Evolutionary conservation across 2,329 filamentous ascomycete species (phyloP).

Genomic region (Polytolypa hystricis): DNA sequence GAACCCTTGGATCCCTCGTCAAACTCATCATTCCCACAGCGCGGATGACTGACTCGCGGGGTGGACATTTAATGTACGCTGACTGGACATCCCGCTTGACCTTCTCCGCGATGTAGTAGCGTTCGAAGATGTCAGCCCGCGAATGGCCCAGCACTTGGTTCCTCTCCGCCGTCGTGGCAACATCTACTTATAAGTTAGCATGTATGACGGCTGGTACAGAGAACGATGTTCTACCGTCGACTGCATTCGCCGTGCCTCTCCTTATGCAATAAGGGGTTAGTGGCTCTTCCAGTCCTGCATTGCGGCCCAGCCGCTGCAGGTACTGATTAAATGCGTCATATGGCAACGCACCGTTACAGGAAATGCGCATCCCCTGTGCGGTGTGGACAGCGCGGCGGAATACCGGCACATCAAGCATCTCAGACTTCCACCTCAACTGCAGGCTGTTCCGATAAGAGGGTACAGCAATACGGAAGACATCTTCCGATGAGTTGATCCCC

Average conservation of each 20-base stretch:
- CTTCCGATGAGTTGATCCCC: not conserved
- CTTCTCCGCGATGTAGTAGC: conserved; percentile 4
- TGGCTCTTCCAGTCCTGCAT: conserved; percentile 13
- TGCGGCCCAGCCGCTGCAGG: conserved; percentile 11
- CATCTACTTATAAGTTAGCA: conserved; percentile 8
- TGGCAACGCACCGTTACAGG: not conserved
- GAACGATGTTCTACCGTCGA: conserved; percentile 15
- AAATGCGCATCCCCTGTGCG: not conserved
- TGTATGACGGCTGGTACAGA: no score
- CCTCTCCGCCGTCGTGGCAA: conserved; percentile 9
- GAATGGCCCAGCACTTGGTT: conserved; percentile 15
- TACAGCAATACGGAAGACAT: not conserved
- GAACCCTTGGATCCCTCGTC: not conserved
- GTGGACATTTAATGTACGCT: conserved; percentile 1
- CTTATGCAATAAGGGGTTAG: conserved; percentile 16
- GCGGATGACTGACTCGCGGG: conserved; percentile 1
- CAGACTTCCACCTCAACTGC: conserved; percentile 1
- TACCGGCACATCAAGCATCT: conserved; percentile 3
- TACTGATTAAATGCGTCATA: conserved; percentile 4
- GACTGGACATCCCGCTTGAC: conserved; percentile 3
- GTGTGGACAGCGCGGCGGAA: conserved; percentile 1
- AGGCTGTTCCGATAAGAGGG: conserved; percentile 2
- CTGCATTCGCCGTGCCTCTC: conserved; percentile 12
- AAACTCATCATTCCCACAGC: conserved; percentile 1
- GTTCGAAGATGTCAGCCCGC: conserved; percentile 3